These are phyloP conservation scores for Carex scoparia DNA, from an alignment of 176 grass and related monocot species.

Conservation along the genomic window DNA sequence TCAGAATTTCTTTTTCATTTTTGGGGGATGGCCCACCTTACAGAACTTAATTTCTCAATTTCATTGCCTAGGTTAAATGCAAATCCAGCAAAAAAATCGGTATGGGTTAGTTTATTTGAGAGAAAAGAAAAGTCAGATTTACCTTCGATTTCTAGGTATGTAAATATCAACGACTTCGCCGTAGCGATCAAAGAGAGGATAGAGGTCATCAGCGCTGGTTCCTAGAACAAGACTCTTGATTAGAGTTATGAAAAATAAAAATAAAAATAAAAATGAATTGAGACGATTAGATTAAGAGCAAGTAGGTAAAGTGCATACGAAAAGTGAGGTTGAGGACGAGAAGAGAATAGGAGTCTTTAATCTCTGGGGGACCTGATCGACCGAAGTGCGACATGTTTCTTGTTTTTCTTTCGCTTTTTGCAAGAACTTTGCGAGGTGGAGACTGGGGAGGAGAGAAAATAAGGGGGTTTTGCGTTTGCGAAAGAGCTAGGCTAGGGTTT, in stretches of 20 bases:
- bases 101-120: not conserved
- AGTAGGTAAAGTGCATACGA: constrained; percentile 30
- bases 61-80: not conserved
- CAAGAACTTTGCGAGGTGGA: not conserved
- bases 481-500: constrained; percentile 21
- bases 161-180: constrained; percentile 91
- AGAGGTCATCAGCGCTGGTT: constrained; percentile 85
- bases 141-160: constrained; percentile 95
- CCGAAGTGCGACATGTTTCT: constrained; percentile 71
- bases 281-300: not conserved
- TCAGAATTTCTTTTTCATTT: too few species aligned
- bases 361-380: constrained; percentile 75
- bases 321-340: constrained; percentile 98
- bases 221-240: constrained; percentile 29
- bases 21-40: too few species aligned
- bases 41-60: not conserved
- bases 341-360: constrained; percentile 81
- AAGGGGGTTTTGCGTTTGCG: not conserved
- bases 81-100: not conserved
- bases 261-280: not conserved
- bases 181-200: constrained; percentile 86
- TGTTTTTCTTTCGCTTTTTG: not conserved
- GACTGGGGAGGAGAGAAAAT: not conserved
- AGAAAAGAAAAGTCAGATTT: not conserved
- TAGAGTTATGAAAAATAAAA: not conserved